These are phyloP conservation scores for Phycomyces nitens DNA, from an alignment of 192 early-diverging fungal species.

Conservation along the genomic window DNA sequence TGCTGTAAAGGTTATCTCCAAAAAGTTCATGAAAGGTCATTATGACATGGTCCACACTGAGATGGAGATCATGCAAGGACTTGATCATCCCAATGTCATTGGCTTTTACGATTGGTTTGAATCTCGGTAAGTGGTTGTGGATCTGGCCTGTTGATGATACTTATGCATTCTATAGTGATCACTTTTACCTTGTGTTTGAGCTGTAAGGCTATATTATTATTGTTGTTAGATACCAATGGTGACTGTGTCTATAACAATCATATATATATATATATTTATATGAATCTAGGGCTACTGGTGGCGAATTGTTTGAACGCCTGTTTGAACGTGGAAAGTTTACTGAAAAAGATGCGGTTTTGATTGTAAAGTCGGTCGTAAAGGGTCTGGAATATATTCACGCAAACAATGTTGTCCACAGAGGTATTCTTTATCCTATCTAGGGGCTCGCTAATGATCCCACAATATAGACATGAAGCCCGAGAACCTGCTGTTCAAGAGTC, in stretches of 20 bases:
- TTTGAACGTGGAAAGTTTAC: conserved; percentile 74
- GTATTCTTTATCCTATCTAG: conserved; percentile 34
- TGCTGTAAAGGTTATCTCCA: conserved; percentile 92
- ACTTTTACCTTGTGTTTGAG: conserved; percentile 74
- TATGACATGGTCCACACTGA: conserved; percentile 90
- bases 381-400: conserved; percentile 84
- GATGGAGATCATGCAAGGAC: conserved; percentile 78
- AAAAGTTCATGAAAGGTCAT: conserved; percentile 75
- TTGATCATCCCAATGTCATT: conserved; percentile 89
- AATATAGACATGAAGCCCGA: conserved; percentile 84
- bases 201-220: conserved; percentile 40
- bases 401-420: conserved; percentile 82
- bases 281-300: conserved; percentile 59
- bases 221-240: too few species aligned
- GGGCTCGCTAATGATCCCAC: background rate
- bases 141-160: background rate
- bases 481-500: conserved; percentile 77
- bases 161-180: conserved; percentile 43
- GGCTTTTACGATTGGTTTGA: conserved; percentile 77
- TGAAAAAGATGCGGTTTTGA: conserved; percentile 74
- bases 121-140: conserved; percentile 32
- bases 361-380: conserved; percentile 69
- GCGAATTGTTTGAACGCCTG: conserved; percentile 86
- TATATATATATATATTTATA: background rate
- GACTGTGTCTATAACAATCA: background rate